Percentiles rank a stretch among this genome's conserved stretches.
These are phyloP conservation scores for Mucor irregularis DNA, from an alignment of 371 early-diverging fungal genomes.

Conservation along the genomic window DNA sequence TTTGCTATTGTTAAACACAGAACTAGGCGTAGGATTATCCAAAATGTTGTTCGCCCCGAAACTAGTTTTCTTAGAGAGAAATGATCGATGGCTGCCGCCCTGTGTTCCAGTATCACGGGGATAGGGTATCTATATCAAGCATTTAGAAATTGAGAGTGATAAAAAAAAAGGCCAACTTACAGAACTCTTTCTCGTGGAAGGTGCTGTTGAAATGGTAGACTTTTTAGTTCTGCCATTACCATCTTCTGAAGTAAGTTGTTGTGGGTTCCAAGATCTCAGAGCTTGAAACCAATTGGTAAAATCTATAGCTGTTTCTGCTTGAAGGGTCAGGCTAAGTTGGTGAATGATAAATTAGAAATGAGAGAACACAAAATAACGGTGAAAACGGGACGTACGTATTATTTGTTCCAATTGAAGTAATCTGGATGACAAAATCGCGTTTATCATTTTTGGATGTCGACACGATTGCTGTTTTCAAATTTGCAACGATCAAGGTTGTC, in stretches of 20 bases:
- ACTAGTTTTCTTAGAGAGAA: slow-evolving; percentile 12
- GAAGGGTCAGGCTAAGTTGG: slow-evolving; percentile 20
- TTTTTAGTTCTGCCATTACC: neutral
- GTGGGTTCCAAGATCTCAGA: slow-evolving; percentile 22
- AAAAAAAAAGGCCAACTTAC: neutral
- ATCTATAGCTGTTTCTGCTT: slow-evolving; percentile 33
- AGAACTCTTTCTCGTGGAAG: slow-evolving; percentile 1
- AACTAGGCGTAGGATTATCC: neutral
- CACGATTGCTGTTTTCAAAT: slow-evolving; percentile 19
- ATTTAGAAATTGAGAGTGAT: neutral
- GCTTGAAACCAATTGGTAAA: slow-evolving; percentile 31
- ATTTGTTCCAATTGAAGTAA: slow-evolving; percentile 4
- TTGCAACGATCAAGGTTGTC: slow-evolving; percentile 12
- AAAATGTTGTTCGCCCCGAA: neutral
- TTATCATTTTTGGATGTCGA: slow-evolving; percentile 27
- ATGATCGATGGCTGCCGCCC: neutral
- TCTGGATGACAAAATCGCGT: slow-evolving; percentile 29
- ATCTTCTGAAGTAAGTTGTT: neutral
- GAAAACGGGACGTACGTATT: slow-evolving; percentile 4
- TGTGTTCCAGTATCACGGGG: slow-evolving; percentile 3
- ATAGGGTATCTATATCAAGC: neutral
- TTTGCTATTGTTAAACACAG: no score
- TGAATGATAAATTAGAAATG: neutral
- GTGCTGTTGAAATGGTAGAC: neutral
- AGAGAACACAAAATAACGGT: neutral